Percentiles rank a stretch among this genome's conserved stretches.
Conservation (phyloP, 805 yeast genomes). For the Teunomyces panamensis region DNA sequence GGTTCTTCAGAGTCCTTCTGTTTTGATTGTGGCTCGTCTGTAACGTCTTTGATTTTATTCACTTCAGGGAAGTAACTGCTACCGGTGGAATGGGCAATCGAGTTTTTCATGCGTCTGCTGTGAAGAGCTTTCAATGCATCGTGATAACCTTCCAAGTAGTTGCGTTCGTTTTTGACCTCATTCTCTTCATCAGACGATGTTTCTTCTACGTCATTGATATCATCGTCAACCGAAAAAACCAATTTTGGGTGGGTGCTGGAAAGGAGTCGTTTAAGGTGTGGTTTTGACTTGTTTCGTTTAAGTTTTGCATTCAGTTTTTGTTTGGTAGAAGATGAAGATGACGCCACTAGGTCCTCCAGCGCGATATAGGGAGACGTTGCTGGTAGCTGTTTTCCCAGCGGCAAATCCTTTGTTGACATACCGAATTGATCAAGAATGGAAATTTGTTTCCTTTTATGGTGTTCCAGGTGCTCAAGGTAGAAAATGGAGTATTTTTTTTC, state of each 20-base stretch:
- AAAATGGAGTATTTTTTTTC: too few relatives aligned
- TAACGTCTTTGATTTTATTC: neutral
- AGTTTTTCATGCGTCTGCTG: conserved; percentile 15
- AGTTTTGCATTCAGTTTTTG: conserved; percentile 6
- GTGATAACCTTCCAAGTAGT: conserved; percentile 66
- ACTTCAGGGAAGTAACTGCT: conserved; percentile 9
- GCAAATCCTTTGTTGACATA: neutral
- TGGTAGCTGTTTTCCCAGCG: neutral
- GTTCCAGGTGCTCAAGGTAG: too few relatives aligned
- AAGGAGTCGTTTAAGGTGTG: conserved; percentile 29
- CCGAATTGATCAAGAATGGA: conserved; percentile 2
- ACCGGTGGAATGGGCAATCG: neutral
- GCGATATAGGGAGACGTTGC: neutral
- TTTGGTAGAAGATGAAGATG: neutral
- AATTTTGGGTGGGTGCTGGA: conserved; percentile 22
- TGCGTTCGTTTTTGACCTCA: conserved; percentile 19
- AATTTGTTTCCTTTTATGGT: too few relatives aligned
- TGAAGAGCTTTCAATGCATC: conserved; percentile 57
- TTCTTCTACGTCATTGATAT: conserved; percentile 59
- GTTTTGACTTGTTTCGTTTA: conserved; percentile 23
- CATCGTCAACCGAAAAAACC: conserved; percentile 80
- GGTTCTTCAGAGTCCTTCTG: conserved; percentile 1
- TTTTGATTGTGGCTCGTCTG: neutral
- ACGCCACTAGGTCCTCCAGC: conserved; percentile 3
- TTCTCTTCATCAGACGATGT: conserved; percentile 40